Evolutionary conservation across 1,284 basidiomycete species (phyloP).

Genomic region (Pisolithus thermaeus): DNA sequence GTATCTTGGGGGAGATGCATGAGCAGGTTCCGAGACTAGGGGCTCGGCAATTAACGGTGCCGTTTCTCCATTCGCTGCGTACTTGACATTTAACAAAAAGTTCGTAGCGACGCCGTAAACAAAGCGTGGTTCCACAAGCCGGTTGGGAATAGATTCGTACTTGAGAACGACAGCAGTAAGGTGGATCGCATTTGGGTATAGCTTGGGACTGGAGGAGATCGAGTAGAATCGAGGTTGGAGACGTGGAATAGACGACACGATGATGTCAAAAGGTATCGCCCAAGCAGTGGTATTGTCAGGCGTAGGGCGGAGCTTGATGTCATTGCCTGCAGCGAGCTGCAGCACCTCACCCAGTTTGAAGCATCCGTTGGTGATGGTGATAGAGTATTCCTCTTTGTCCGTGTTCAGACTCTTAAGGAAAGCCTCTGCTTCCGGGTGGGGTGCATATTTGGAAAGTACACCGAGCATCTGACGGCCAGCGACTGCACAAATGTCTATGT

Average conservation of each 20-base stretch:
- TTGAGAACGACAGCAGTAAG: slow-evolving; percentile 94
- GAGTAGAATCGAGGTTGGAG: slow-evolving; percentile 98
- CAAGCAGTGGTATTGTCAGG: slow-evolving; percentile 74
- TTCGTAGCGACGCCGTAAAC: slow-evolving; percentile 88
- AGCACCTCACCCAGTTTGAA: slow-evolving; percentile 91
- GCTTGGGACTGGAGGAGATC: slow-evolving; percentile 94
- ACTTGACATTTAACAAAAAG: slow-evolving; percentile 88
- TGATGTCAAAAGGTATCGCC: slow-evolving; percentile 95
- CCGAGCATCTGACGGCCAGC: slow-evolving; percentile 93
- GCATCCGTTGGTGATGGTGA: slow-evolving; percentile 72
- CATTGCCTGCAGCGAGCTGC: slow-evolving; percentile 81
- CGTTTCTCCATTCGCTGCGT: slow-evolving; percentile 59
- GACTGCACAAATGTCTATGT: slow-evolving; percentile 91
- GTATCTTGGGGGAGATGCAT: slow-evolving; percentile 63
- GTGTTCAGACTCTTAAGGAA: slow-evolving; percentile 76
- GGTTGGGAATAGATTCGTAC: slow-evolving; percentile 65
- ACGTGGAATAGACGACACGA: slow-evolving; percentile 89
- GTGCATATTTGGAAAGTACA: slow-evolving; percentile 83
- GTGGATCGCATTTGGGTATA: slow-evolving; percentile 85
- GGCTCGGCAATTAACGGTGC: slow-evolving; percentile 38
- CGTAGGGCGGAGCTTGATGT: slow-evolving; percentile 51
- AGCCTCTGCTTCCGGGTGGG: slow-evolving; percentile 70
- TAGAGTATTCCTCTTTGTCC: slow-evolving; percentile 84
- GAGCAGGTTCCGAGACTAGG: slow-evolving; percentile 26
- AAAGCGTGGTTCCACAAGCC: slow-evolving; percentile 52